phyloP scores from a whole-genome alignment of 352 stramenopile genomes.

The Pythium chondricola region DNA sequence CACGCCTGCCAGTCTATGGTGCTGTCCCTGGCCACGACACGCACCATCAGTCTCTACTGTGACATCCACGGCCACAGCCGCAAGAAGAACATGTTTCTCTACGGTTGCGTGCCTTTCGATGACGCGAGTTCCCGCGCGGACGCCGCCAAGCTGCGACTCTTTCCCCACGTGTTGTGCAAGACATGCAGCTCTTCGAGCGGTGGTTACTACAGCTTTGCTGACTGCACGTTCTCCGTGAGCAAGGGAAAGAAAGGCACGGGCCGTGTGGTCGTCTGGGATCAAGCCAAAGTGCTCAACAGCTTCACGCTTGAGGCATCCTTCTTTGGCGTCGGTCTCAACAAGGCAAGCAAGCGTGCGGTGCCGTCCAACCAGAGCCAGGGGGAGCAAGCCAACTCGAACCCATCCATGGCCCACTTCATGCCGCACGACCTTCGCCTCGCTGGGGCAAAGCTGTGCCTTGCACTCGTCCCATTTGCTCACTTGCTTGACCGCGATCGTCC shows the following conservation, averaged over 20 bases:
- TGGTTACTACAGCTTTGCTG: conserved; percentile 56
- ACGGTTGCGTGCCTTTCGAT: conserved; percentile 58
- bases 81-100: conserved; percentile 89
- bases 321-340: conserved; percentile 43
- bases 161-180: conserved; percentile 66
- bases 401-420: conserved; percentile 34
- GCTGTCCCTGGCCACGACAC: conserved; percentile 30
- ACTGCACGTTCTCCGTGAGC: conserved; percentile 71
- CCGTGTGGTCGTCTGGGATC: conserved; percentile 58
- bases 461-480: conserved; percentile 54
- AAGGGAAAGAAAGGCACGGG: conserved; percentile 54
- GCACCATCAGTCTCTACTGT: conserved; percentile 67
- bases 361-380: neutral
- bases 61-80: conserved; percentile 88
- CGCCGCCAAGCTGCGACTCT: conserved; percentile 49
- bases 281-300: conserved; percentile 61
- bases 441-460: conserved; percentile 45
- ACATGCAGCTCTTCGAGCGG: conserved; percentile 29
- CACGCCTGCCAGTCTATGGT: conserved; percentile 71
- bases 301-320: conserved; percentile 79
- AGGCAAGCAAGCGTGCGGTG: neutral
- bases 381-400: neutral
- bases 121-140: conserved; percentile 27
- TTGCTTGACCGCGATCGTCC: conserved; percentile 39
- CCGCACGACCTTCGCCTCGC: conserved; percentile 42